Conservation (phyloP, 768 basidiomycete genomes). For the Boletus fagicola region DNA sequence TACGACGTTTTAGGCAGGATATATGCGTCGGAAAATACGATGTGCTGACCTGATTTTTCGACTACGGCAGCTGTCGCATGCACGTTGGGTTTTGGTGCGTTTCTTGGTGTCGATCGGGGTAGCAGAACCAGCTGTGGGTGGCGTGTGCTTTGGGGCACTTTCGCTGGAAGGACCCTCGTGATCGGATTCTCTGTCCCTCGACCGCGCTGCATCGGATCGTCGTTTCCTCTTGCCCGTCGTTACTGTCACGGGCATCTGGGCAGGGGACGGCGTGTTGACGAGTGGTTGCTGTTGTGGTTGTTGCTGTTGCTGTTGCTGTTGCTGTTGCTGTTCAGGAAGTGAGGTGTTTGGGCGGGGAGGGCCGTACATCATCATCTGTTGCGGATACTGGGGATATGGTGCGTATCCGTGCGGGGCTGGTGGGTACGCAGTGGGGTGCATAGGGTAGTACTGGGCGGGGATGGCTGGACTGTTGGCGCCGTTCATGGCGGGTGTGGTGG, state of each 20-base stretch:
- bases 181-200: constrained; percentile 56
- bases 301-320: constrained; percentile 26
- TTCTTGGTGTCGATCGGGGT: constrained; percentile 67
- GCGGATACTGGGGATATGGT: constrained; percentile 55
- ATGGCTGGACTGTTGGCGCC: constrained; percentile 41
- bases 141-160: constrained; percentile 33
- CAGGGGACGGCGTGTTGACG: constrained; percentile 34
- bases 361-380: constrained; percentile 71
- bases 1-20: constrained; percentile 11
- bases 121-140: constrained; percentile 29
- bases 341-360: constrained; percentile 36
- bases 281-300: constrained; percentile 25
- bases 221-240: constrained; percentile 62
- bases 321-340: constrained; percentile 36
- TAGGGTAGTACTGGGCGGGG: constrained; percentile 52
- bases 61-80: constrained; percentile 87
- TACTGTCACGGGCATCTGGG: constrained; percentile 33
- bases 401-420: constrained; percentile 43
- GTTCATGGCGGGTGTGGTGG: constrained; percentile 35
- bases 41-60: constrained; percentile 75
- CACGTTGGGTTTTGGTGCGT: constrained; percentile 88
- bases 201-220: constrained; percentile 39
- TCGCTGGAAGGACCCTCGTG: constrained; percentile 58
- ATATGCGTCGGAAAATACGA: constrained; percentile 6
- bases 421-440: constrained; percentile 53